Percentiles rank a stretch among this genome's conserved stretches.
Conservation (phyloP, 2,329 filamentous ascomycete genomes). For the Cladosporium sp. region DNA sequence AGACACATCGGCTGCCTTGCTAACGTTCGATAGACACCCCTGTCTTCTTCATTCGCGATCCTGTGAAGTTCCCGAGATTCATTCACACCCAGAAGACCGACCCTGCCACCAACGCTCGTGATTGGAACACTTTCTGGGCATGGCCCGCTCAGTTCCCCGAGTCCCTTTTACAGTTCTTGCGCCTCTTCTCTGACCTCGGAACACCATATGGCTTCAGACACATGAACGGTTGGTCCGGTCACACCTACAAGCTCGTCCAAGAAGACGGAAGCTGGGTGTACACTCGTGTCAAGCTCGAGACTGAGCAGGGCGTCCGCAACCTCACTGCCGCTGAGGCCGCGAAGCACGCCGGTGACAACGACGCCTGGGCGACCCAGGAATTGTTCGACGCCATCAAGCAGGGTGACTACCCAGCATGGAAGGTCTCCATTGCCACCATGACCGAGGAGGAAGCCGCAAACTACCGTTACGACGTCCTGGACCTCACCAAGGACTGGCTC, state of each 20-base stretch:
- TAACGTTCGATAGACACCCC: slow-evolving; percentile 19
- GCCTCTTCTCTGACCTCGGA: slow-evolving; percentile 51
- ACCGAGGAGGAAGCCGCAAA: slow-evolving; percentile 52
- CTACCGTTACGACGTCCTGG: slow-evolving; percentile 54
- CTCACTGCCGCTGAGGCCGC: slow-evolving; percentile 44
- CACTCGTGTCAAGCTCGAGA: slow-evolving; percentile 15
- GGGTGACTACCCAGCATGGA: slow-evolving; percentile 53
- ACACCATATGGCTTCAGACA: slow-evolving; percentile 48
- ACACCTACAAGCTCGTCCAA: slow-evolving; percentile 42
- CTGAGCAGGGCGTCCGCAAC: slow-evolving; percentile 29
- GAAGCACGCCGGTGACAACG: slow-evolving; percentile 15
- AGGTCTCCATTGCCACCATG: slow-evolving; percentile 57
- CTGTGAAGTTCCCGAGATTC: slow-evolving; percentile 44
- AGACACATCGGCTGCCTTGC: background rate
- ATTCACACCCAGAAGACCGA: slow-evolving; percentile 43
- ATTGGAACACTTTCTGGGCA: slow-evolving; percentile 44
- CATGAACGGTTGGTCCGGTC: slow-evolving; percentile 31
- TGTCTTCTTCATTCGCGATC: slow-evolving; percentile 47
- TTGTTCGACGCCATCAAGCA: slow-evolving; percentile 48
- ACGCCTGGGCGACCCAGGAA: slow-evolving; percentile 31
- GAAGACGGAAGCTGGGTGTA: slow-evolving; percentile 21
- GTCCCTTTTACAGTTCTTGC: slow-evolving; percentile 52
- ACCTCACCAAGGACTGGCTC: slow-evolving; percentile 59
- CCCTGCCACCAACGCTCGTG: slow-evolving; percentile 37
- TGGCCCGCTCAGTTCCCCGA: slow-evolving; percentile 50